phyloP scores from a whole-genome alignment of 305 asterid genomes.

The Ruellia speciosa region DNA sequence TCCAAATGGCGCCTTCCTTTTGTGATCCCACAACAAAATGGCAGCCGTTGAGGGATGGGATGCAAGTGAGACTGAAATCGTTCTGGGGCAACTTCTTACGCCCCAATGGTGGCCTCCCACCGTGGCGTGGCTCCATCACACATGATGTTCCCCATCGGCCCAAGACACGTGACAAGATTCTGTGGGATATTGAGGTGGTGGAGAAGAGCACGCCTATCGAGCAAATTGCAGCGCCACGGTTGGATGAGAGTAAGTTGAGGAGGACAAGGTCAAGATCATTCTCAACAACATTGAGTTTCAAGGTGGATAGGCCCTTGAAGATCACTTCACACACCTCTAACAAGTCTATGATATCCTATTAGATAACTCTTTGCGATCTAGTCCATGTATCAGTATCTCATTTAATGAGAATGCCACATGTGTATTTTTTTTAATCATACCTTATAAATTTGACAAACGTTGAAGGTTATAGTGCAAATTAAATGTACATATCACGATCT shows the following conservation, averaged over 20 bases:
- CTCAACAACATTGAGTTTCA: not conserved
- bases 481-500: no score
- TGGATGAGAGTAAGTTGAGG: not conserved
- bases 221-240: no score
- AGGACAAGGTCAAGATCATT: not conserved
- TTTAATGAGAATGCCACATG: no score
- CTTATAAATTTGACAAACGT: no score
- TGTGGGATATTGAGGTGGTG: slow-evolving; percentile 65
- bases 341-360: not conserved
- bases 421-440: no score
- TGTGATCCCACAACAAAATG: slow-evolving; percentile 48
- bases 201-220: slow-evolving; percentile 17
- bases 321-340: not conserved
- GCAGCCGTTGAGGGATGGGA: slow-evolving; percentile 67
- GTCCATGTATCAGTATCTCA: no score
- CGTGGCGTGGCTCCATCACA: slow-evolving; percentile 53
- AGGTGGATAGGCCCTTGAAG: not conserved
- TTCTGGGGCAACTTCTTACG: slow-evolving; percentile 44
- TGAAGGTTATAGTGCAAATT: no score
- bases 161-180: slow-evolving; percentile 34
- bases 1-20: slow-evolving; percentile 37
- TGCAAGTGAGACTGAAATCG: slow-evolving; percentile 49
- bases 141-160: slow-evolving; percentile 42
- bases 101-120: slow-evolving; percentile 58
- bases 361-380: no score